Conservation (phyloP, 768 basidiomycete genomes). For the Dioszegia aurantiaca region DNA sequence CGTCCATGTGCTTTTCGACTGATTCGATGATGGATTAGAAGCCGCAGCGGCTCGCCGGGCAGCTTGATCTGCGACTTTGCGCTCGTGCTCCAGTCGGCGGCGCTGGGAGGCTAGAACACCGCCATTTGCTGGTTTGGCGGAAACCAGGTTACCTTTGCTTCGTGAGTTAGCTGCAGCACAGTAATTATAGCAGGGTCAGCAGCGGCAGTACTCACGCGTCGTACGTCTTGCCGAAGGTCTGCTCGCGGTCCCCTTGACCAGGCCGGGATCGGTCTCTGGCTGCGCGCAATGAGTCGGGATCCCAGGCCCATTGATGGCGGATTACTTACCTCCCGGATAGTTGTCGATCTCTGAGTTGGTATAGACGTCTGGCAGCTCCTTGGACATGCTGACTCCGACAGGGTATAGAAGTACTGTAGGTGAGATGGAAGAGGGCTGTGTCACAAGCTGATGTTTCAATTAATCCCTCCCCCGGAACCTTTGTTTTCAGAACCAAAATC, state of each 20-base stretch:
- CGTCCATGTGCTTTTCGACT: conserved; percentile 63
- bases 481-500: neutral
- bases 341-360: conserved; percentile 19
- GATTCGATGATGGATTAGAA: conserved; percentile 59
- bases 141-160: conserved; percentile 57
- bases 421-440: no score
- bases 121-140: conserved; percentile 76
- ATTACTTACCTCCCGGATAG: conserved; percentile 33
- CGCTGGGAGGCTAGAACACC: conserved; percentile 67
- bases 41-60: conserved; percentile 57
- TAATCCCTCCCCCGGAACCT: neutral
- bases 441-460: no score
- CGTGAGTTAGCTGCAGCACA: conserved; percentile 5
- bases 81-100: conserved; percentile 59
- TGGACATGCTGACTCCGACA: neutral
- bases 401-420: neutral
- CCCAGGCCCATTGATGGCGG: neutral
- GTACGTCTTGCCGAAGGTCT: conserved; percentile 25
- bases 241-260: conserved; percentile 32
- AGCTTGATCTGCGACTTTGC: conserved; percentile 64
- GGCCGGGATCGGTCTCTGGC: conserved; percentile 32
- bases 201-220: conserved; percentile 32
- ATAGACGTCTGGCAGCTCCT: conserved; percentile 6
- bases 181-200: no score
- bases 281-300: conserved; percentile 12